These are phyloP conservation scores for Backusella tuberculispora DNA, from an alignment of 192 early-diverging fungal species.

Conservation along the genomic window DNA sequence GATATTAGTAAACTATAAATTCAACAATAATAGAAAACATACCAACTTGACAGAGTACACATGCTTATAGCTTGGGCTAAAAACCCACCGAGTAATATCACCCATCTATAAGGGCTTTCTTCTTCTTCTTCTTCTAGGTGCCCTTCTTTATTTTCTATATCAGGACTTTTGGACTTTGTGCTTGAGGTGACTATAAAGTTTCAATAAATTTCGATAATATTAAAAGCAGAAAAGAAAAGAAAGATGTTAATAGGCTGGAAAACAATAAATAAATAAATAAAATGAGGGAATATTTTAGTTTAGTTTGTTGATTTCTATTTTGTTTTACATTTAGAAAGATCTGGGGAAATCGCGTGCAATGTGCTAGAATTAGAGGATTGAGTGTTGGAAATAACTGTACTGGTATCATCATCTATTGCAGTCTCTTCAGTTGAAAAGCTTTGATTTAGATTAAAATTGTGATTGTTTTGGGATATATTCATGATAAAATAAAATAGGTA, in stretches of 20 bases:
- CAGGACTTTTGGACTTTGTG: too few species aligned
- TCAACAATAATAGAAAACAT: not conserved
- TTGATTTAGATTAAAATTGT: not conserved
- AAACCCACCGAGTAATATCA: not conserved
- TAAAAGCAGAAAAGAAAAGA: too few species aligned
- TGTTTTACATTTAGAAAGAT: not conserved
- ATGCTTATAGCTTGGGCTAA: conserved; percentile 11
- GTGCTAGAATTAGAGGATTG: not conserved
- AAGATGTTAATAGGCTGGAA: not conserved
- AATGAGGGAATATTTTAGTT: not conserved
- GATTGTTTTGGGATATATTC: not conserved
- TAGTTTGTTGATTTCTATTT: not conserved
- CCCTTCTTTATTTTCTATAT: too few species aligned
- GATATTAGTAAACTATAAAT: not conserved
- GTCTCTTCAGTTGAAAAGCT: not conserved
- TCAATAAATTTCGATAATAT: too few species aligned
- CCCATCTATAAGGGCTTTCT: conserved; percentile 6
- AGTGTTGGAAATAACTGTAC: not conserved
- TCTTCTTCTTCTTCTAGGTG: not conserved
- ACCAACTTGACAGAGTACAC: conserved; percentile 20
- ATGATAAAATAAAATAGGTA: too few species aligned
- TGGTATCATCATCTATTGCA: not conserved
- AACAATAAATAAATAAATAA: not conserved
- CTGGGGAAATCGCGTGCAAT: not conserved
- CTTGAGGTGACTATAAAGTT: too few species aligned